Percentiles rank a stretch among this genome's conserved stretches.
These are phyloP conservation scores for Pulveroboletus sp. DNA, from an alignment of 768 basidiomycete genomes.

Conservation along the genomic window DNA sequence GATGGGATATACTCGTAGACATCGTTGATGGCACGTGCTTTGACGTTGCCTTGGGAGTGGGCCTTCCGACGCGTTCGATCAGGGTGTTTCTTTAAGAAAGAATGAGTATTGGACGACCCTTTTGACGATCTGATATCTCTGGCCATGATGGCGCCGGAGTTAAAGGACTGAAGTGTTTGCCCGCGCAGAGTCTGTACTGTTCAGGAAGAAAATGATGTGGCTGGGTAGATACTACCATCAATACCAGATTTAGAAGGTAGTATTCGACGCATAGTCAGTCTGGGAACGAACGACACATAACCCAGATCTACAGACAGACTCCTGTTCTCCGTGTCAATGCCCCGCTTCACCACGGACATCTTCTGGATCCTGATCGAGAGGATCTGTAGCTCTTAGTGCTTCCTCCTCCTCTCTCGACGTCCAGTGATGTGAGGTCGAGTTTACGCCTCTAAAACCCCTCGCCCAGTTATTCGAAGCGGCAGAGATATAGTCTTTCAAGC, in stretches of 20 bases:
- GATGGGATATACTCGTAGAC: conserved; percentile 61
- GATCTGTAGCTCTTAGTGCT: conserved; percentile 21
- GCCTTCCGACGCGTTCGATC: conserved; percentile 47
- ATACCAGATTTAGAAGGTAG: conserved; percentile 21
- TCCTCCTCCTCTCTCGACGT: conserved; percentile 30
- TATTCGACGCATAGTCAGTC: conserved; percentile 3
- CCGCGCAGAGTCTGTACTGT: background rate
- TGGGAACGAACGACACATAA: background rate
- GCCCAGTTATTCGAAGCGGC: conserved; percentile 17
- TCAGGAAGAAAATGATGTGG: conserved; percentile 1
- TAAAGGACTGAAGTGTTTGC: too few relatives aligned
- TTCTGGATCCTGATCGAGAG: conserved; percentile 17
- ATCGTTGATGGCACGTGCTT: conserved; percentile 39
- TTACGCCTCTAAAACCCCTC: conserved; percentile 11
- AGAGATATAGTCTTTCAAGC: conserved; percentile 7
- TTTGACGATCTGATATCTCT: conserved; percentile 14
- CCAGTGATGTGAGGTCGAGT: conserved; percentile 29
- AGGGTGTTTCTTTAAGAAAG: conserved; percentile 34
- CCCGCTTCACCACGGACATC: background rate
- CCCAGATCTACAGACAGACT: conserved; percentile 10
- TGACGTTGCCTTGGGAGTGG: conserved; percentile 9
- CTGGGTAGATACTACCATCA: conserved; percentile 5
- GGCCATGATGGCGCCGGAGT: conserved; percentile 9
- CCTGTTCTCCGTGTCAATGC: background rate
- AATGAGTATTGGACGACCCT: conserved; percentile 1